Percentiles rank a stretch among this genome's conserved stretches.
Conservation (phyloP, 2,329 filamentous ascomycete genomes). For the Ophiocordyceps polyrhachis-furcata region DNA sequence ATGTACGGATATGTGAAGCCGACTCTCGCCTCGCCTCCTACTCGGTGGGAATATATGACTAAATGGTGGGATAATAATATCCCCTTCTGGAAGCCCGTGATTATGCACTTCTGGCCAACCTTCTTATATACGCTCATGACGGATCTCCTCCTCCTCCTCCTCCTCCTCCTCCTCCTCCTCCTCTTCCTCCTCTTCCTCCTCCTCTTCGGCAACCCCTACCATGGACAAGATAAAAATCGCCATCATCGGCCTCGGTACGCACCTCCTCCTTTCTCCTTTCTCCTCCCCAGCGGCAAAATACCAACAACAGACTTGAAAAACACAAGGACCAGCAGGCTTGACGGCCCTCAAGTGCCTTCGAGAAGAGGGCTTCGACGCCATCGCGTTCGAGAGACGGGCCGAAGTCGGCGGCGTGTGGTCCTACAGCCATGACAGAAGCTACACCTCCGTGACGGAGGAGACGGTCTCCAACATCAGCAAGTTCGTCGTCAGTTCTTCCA, state of each 20-base stretch:
- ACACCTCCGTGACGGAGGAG: slow-evolving; percentile 1
- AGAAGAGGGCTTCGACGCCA: slow-evolving; percentile 24
- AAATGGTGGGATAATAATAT: no score
- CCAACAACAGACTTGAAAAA: no score
- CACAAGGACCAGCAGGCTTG: slow-evolving; percentile 2
- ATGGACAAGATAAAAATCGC: slow-evolving; percentile 5
- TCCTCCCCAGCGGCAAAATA: not conserved
- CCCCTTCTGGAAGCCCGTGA: no score
- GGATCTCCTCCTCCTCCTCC: no score
- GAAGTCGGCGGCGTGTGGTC: slow-evolving; percentile 24
- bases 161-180: no score
- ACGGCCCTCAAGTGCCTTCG: slow-evolving; percentile 17
- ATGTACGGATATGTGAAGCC: no score
- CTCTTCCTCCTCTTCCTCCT: no score
- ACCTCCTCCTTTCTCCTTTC: not conserved
- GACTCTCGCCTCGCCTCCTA: no score
- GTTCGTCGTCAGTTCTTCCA: slow-evolving; percentile 1
- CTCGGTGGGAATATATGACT: no score
- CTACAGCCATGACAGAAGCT: not conserved
- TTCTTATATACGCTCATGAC: no score
- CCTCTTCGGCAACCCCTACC: no score
- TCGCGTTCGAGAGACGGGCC: slow-evolving; percentile 21
- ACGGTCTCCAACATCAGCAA: slow-evolving; percentile 3
- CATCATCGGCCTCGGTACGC: slow-evolving; percentile 11
- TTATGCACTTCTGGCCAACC: no score